Conservation (phyloP, 441 rosid genomes). For the Pelargonium cotyledonis region DNA sequence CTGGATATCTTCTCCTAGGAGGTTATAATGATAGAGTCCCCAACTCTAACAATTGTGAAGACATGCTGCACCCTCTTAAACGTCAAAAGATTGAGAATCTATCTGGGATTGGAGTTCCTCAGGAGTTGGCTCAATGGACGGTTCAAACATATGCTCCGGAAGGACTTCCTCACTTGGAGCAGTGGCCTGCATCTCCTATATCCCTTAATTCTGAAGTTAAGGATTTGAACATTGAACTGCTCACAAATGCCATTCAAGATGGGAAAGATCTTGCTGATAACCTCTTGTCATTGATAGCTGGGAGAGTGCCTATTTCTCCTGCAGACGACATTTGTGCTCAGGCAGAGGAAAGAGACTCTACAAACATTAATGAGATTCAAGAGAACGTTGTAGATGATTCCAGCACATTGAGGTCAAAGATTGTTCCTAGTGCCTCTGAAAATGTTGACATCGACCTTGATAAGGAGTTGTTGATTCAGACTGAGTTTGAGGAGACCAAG, state of each 20-base stretch:
- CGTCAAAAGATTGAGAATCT: conserved; percentile 32
- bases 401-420: conserved; percentile 8
- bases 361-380: not conserved
- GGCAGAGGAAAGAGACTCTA: conserved; percentile 8
- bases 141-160: conserved; percentile 23
- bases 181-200: conserved; percentile 31
- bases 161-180: conserved; percentile 29
- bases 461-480: conserved; percentile 18
- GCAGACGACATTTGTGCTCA: conserved; percentile 15
- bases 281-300: conserved; percentile 12
- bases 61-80: conserved; percentile 22
- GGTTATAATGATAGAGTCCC: conserved; percentile 11
- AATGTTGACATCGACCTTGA: conserved; percentile 19
- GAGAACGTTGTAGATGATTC: conserved; percentile 18
- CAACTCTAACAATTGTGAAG: conserved; percentile 19
- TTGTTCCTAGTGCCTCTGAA: conserved; percentile 14
- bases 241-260: conserved; percentile 18
- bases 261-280: conserved; percentile 4
- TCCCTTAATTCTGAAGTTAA: conserved; percentile 28
- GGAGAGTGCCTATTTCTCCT: conserved; percentile 15
- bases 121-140: conserved; percentile 15
- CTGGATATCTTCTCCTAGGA: conserved; percentile 2
- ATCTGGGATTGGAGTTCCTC: conserved; percentile 21
- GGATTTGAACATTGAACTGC: conserved; percentile 18
- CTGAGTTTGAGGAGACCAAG: conserved; percentile 16